Percentiles rank a stretch among this genome's conserved stretches.
Conservation (phyloP, 306 rosid species). For the Benincasa hispida region DNA sequence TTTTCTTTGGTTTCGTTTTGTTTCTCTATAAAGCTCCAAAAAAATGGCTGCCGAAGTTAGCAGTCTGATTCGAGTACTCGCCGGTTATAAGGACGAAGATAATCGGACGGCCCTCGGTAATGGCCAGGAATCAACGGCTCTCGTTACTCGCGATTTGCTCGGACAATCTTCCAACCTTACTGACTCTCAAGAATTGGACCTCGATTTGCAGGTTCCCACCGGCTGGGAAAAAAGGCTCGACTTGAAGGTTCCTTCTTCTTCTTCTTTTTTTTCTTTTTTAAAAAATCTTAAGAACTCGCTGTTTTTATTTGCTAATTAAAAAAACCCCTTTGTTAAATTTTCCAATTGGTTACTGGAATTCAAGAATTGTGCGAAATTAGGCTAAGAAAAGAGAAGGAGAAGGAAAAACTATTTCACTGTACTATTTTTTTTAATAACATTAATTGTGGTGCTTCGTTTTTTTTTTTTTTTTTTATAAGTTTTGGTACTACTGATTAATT, state of each 20-base stretch:
- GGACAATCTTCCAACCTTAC: slow-evolving; percentile 45
- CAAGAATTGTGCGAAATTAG: neutral
- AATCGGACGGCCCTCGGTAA: slow-evolving; percentile 45
- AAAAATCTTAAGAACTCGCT: neutral
- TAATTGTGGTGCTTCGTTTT: neutral
- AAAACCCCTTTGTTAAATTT: neutral
- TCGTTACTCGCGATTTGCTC: slow-evolving; percentile 69
- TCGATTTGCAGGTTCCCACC: slow-evolving; percentile 79
- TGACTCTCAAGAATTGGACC: slow-evolving; percentile 89
- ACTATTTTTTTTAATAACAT: neutral
- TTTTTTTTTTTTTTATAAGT: neutral
- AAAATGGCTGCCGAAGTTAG: slow-evolving; percentile 90
- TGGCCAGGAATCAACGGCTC: slow-evolving; percentile 59
- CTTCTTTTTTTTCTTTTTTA: neutral
- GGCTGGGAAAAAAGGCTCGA: slow-evolving; percentile 95
- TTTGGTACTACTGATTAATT: slow-evolving; percentile 5
- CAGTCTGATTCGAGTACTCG: slow-evolving; percentile 49
- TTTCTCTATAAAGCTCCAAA: neutral
- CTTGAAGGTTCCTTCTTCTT: slow-evolving; percentile 55
- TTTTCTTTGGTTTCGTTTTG: neutral
- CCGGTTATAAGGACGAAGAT: slow-evolving; percentile 57
- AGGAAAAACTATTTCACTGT: neutral
- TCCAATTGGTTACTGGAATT: neutral
- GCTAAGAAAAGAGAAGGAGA: neutral
- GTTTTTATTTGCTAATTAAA: neutral